Evolutionary conservation across 768 basidiomycete genomes (phyloP).

Genomic region (Psilocybe subaeruginosa): DNA sequence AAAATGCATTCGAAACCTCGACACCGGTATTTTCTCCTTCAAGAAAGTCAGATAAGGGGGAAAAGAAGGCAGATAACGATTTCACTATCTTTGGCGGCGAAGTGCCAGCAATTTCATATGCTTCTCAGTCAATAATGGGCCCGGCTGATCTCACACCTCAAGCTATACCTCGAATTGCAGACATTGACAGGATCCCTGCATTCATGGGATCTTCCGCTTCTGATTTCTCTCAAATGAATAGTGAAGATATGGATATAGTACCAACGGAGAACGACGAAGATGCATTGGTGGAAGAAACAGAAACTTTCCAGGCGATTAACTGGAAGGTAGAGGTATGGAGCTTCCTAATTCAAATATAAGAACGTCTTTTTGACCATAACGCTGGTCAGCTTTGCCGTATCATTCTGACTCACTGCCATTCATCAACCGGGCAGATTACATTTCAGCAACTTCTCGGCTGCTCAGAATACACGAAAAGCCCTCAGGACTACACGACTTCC

Average conservation of each 20-base stretch:
- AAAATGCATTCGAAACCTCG: conserved; percentile 52
- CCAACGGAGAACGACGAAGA: conserved; percentile 34
- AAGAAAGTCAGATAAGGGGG: conserved; percentile 25
- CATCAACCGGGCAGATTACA: conserved; percentile 41
- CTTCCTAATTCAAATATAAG: not conserved
- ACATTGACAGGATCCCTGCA: not conserved
- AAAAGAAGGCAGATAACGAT: conserved; percentile 20
- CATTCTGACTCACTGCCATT: conserved; percentile 58
- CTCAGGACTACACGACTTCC: conserved; percentile 38
- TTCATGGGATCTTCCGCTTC: not conserved
- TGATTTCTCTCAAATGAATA: conserved; percentile 11
- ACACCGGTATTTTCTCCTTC: conserved; percentile 35
- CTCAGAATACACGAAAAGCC: conserved; percentile 17
- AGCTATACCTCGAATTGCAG: not conserved
- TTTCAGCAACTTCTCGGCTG: conserved; percentile 55
- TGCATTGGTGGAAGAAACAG: conserved; percentile 30
- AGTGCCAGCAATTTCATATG: conserved; percentile 6
- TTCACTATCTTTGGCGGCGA: conserved; percentile 15
- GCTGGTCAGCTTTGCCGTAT: conserved; percentile 56
- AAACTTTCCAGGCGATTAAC: conserved; percentile 44
- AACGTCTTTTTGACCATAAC: not conserved
- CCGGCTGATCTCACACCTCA: conserved; percentile 10
- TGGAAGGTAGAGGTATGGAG: conserved; percentile 58
- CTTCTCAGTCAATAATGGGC: conserved; percentile 8
- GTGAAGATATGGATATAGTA: conserved; percentile 36